Conservation (phyloP, 2,329 filamentous ascomycete genomes). For the Dissoconium aciculare region DNA sequence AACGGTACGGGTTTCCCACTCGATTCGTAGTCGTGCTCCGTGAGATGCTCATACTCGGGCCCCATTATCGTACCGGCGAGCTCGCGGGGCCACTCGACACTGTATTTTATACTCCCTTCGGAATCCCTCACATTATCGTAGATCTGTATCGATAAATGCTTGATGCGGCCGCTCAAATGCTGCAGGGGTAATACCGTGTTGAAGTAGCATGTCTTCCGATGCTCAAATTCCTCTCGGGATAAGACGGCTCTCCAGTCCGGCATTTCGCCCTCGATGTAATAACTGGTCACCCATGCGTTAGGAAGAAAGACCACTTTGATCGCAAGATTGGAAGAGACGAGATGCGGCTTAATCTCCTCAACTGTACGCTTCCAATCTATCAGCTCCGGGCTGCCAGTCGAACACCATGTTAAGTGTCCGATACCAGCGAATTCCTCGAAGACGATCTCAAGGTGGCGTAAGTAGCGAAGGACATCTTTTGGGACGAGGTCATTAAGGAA, state of each 20-base stretch:
- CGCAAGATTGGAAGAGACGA: neutral
- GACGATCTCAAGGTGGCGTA: neutral
- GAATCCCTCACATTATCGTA: neutral
- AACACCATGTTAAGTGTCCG: neutral
- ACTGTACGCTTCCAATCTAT: neutral
- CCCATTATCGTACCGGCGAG: neutral
- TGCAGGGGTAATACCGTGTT: constrained; percentile 1
- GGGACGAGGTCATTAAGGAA: neutral
- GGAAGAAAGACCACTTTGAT: neutral
- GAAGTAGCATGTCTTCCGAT: constrained; percentile 1
- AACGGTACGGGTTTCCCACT: neutral
- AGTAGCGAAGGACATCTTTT: constrained; percentile 1
- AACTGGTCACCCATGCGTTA: too few relatives aligned
- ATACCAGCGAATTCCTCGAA: neutral
- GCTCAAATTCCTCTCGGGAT: neutral
- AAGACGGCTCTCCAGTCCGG: neutral
- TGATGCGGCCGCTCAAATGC: neutral
- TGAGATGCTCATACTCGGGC: neutral
- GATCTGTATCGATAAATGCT: neutral
- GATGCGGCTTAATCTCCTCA: constrained; percentile 1
- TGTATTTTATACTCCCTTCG: neutral
- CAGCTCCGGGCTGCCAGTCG: neutral
- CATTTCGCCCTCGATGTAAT: neutral
- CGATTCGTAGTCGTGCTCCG: neutral
- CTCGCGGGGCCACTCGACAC: neutral